Evolutionary conservation across 2,329 filamentous ascomycete genomes (phyloP), one percentile per base, ranked within the genome.

Genomic region (Dothidotthia symphoricarpi): DNA sequence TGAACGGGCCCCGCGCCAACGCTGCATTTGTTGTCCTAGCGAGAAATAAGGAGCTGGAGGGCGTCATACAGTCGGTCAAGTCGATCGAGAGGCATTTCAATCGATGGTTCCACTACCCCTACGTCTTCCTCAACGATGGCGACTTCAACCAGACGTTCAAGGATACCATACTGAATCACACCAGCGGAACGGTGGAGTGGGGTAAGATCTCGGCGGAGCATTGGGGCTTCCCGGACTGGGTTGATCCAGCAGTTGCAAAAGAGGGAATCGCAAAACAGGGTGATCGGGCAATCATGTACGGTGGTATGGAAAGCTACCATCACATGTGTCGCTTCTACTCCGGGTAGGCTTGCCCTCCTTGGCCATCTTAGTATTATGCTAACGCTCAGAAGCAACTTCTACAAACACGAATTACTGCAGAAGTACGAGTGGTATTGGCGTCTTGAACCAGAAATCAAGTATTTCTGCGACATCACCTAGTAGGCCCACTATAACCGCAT

Each of bases 361-460:
- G 6, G 3, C 9, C 6, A n/a, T 19, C 16, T 22, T 22, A 6
- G 19, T 22, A 22, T 22, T 17, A 24, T 24, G 25, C 57, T 61
- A 41, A 64, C 31, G 13, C 19, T 7, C 6, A 33, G 22, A 39
- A 83, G 88, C 28, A 93, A 94, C 71, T 98, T 98, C 72, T 98
- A 93, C 76, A 95, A 96, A 68, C 93, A 98, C 65, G 86, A 90
- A 49, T 80, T 97, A 24, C 79, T 98, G 30, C 80, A 86, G 63
- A 97, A 97, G 70, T 98, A 97, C 71, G 89, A 97, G 64, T 98
- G 93, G 93, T 98, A 98, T 75, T 98, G 93, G 93, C 88, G 93
- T 49, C 75, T 98, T 57, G 93, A 98, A 76, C 93, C 93, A 51
- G 93, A 98, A 71, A 97, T 98, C 80, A 96, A 91, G 73, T 98